Evolutionary conservation across 2,329 filamentous ascomycete species (phyloP).

Genomic region (Alternaria conjuncta): DNA sequence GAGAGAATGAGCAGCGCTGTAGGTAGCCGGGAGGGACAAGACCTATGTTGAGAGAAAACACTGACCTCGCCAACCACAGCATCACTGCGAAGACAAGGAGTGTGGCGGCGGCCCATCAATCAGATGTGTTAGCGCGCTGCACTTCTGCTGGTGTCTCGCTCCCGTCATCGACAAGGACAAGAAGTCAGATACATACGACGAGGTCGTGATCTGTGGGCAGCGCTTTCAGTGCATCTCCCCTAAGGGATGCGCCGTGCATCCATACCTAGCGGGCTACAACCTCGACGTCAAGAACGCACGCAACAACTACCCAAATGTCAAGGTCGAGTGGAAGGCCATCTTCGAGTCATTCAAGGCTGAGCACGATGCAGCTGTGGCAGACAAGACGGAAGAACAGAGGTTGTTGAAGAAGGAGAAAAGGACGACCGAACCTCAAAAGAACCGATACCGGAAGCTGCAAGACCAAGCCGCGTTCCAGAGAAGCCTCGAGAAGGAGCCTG

Average conservation of each 20-base stretch:
- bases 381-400: not conserved
- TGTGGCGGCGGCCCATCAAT: not conserved
- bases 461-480: not conserved
- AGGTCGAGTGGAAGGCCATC: not conserved
- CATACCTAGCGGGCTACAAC: slow-evolving; percentile 13
- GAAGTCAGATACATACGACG: not conserved
- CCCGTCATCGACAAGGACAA: not conserved
- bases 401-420: not conserved
- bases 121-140: slow-evolving; percentile 2
- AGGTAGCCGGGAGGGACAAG: not conserved
- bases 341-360: not conserved
- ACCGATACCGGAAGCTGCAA: not conserved
- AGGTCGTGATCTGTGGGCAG: slow-evolving; percentile 8
- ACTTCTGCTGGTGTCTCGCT: slow-evolving; percentile 8
- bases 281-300: slow-evolving; percentile 11
- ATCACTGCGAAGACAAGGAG: slow-evolving; percentile 14
- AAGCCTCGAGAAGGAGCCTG: not conserved
- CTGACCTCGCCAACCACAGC: not conserved
- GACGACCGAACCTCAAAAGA: not conserved
- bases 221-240: slow-evolving; percentile 10
- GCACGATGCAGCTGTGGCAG: not conserved
- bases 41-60: not conserved
- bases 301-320: not conserved
- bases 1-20: not conserved
- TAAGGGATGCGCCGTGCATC: slow-evolving; percentile 10